Base-by-base conservation (phyloP, 768 basidiomycete species). In the Suillus subluteus region DNA sequence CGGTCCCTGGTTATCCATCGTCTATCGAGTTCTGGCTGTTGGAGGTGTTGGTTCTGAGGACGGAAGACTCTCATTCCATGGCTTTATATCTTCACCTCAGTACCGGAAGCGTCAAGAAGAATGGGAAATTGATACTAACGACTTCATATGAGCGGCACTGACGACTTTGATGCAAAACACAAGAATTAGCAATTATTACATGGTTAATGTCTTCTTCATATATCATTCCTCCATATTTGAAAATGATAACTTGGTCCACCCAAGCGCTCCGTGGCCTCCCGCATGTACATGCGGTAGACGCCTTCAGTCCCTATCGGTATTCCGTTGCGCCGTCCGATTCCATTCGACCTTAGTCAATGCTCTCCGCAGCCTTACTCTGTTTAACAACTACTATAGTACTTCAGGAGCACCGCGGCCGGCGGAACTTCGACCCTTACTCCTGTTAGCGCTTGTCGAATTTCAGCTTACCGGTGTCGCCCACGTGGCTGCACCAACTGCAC, bases 81-180 rank as follows among this genome's bases (percentile, higher is more conserved):
- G 18, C 26, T 61, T 61, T 61, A 61, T 61, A 61, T 61, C 18
- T 41, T 41, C n/a, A 8, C 58, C 15, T 13, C n/a, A 32, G 26
- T 43, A 1, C 16, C 41, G 3, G 18, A 43, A 56, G 18, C 9
- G 18, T 18, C 32, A 8, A 30, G 18, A 32, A 41, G 7, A 26
- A 40, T 26, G 15, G n/a, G 23, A 23, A 15, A 16, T 58, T 4
- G 4, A 40, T 37, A 26, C 4, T 32, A 1, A 5, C 9, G 3
- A 26, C 7, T 26, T 40, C 38, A 16, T 40, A 4, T 6, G 1
- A 23, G 12, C 4, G 2, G 23, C 9, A 16, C 23, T 26, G 26
- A 43, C 26, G 8, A 30, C 26, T 41, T 41, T 61, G 18, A 43
- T 30, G 59, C 21, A 21, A 26, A n/a, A 26, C 26, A 26, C 41